Conservation (phyloP, 306 rosid genomes). For the Gleditsia sinensis region DNA sequence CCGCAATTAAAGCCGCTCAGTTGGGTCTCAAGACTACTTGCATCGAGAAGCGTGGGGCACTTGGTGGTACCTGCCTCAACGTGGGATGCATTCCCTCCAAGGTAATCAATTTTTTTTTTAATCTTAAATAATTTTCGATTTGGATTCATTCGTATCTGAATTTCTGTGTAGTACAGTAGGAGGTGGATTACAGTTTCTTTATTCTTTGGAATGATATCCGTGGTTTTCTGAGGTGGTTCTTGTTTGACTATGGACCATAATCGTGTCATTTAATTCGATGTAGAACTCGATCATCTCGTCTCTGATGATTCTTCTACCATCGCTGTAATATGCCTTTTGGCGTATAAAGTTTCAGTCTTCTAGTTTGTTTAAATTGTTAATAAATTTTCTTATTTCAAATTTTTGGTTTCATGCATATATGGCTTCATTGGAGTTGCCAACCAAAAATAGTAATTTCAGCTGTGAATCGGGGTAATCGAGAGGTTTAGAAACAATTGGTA, state of each 20-base stretch:
- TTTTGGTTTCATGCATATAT: background rate
- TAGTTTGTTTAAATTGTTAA: background rate
- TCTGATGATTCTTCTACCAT: background rate
- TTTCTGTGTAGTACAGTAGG: background rate
- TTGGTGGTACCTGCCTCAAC: constrained; percentile 98
- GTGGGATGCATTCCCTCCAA: constrained; percentile 99
- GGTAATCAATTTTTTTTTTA: constrained; percentile 46
- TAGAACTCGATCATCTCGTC: background rate
- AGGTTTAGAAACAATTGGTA: background rate
- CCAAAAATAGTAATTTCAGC: background rate
- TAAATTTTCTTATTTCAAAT: background rate
- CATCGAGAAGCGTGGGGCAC: constrained; percentile 97
- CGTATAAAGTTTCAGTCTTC: background rate
- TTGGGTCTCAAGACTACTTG: constrained; percentile 95
- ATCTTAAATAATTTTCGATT: background rate
- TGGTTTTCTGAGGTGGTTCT: background rate
- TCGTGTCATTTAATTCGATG: background rate
- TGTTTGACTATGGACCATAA: background rate
- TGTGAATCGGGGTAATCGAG: background rate
- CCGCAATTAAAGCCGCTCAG: constrained; percentile 98
- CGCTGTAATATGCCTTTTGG: background rate
- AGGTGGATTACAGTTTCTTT: background rate
- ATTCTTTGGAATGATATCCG: background rate
- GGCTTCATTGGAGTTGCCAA: background rate
- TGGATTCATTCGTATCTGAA: background rate